Conservation (phyloP, 257 asterid genomes). For the Eustoma russellianum region DNA sequence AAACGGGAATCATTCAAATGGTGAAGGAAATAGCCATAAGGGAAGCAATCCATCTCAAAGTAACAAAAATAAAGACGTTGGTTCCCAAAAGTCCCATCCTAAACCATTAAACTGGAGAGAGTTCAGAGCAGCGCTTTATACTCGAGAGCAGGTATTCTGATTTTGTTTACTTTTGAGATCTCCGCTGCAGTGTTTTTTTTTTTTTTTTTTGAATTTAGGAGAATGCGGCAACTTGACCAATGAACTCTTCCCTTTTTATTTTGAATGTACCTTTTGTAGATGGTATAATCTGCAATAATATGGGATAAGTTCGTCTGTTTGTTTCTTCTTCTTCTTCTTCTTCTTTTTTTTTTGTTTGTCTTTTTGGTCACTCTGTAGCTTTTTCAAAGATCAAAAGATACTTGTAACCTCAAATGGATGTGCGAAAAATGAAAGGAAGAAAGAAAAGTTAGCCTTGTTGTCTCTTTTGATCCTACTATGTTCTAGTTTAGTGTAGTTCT, state of each 20-base stretch:
- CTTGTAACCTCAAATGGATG: too few relatives aligned
- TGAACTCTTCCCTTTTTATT: neutral
- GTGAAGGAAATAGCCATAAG: slow-evolving; percentile 53
- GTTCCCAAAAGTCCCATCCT: slow-evolving; percentile 35
- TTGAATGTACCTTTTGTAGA: neutral
- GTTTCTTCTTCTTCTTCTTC: too few relatives aligned
- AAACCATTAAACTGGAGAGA: slow-evolving; percentile 68
- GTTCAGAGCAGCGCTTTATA: slow-evolving; percentile 38
- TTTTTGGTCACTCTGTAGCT: too few relatives aligned
- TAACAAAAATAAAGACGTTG: slow-evolving; percentile 36
- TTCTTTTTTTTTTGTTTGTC: too few relatives aligned
- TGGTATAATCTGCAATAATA: slow-evolving; percentile 3
- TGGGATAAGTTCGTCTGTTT: neutral
- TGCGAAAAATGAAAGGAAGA: too few relatives aligned
- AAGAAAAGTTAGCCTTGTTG: too few relatives aligned
- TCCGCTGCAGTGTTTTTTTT: neutral
- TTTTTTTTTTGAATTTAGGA: slow-evolving; percentile 8
- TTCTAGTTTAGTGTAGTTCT: too few relatives aligned
- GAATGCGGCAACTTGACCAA: neutral
- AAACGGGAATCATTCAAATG: slow-evolving; percentile 32
- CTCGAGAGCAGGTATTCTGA: slow-evolving; percentile 30
- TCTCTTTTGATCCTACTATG: too few relatives aligned
- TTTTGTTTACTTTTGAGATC: neutral
- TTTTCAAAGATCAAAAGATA: too few relatives aligned
- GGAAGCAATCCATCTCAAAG: slow-evolving; percentile 44